A percentile compares a stretch with the other conserved stretches of the same genome.
phyloP scores from a whole-genome alignment of 176 grass and related monocot genomes.

The Aegilops bicornis region DNA sequence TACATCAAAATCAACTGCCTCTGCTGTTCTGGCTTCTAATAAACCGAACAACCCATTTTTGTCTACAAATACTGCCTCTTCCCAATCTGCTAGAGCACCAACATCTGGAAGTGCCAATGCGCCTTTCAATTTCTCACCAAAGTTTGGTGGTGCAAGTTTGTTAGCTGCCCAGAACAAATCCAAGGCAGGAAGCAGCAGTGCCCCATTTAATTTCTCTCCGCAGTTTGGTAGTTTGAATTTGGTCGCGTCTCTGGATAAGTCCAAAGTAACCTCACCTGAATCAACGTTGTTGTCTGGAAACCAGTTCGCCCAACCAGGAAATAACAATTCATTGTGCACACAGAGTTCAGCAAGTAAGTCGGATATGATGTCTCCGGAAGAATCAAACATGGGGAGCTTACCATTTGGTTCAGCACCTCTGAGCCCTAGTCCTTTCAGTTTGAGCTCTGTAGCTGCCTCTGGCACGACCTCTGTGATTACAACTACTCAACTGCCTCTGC shows the following conservation, averaged over 20 bases:
- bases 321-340: conserved; percentile 1
- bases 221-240: conserved; percentile 7
- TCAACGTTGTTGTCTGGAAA: conserved; percentile 9
- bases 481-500: not conserved
- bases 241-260: not conserved
- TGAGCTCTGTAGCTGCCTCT: conserved; percentile 3
- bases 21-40: conserved; percentile 9
- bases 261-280: conserved; percentile 8
- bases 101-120: not conserved
- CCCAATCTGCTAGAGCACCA: conserved; percentile 14
- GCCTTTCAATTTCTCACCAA: conserved; percentile 1
- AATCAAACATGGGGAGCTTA: not conserved
- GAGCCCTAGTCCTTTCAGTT: not conserved
- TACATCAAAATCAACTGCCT: conserved; percentile 7
- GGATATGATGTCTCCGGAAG: not conserved
- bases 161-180: conserved; percentile 31
- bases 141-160: conserved; percentile 22
- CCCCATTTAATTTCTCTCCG: conserved; percentile 12
- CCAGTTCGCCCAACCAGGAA: conserved; percentile 20
- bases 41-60: not conserved
- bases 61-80: conserved; percentile 12
- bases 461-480: not conserved
- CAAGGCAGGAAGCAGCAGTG: conserved; percentile 4
- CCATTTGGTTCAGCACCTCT: conserved; percentile 25
- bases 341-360: conserved; percentile 22